phyloP scores from a whole-genome alignment of 2,329 filamentous ascomycete species.

The Exophiala xenobiotica region DNA sequence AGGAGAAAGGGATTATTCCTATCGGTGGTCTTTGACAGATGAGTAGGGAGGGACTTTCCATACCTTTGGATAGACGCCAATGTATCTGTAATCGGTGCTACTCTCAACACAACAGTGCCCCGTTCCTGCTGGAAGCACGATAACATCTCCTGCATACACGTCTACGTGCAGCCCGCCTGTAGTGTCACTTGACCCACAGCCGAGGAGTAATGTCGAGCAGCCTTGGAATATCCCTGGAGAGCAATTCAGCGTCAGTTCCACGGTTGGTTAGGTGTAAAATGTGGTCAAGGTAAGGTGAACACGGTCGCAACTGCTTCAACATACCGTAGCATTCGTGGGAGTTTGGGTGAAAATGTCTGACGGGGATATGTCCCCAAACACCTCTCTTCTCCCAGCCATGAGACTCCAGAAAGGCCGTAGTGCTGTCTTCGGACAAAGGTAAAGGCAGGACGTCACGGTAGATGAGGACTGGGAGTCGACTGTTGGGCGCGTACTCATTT shows the following conservation, averaged over 20 bases:
- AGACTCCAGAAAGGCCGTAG: constrained; percentile 32
- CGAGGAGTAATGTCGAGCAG: constrained; percentile 29
- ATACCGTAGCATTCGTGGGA: constrained; percentile 42
- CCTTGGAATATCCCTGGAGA: constrained; percentile 18
- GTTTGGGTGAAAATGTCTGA: constrained; percentile 38
- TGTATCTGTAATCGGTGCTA: constrained; percentile 36
- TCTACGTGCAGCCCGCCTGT: constrained; percentile 25
- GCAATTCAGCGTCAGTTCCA: constrained; percentile 21
- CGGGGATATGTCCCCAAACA: constrained; percentile 32
- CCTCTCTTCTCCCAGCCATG: constrained; percentile 38
- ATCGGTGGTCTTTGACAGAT: too few species aligned
- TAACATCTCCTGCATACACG: constrained; percentile 36
- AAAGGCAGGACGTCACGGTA: constrained; percentile 37
- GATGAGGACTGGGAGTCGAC: constrained; percentile 37
- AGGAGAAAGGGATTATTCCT: not conserved
- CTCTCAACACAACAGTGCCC: constrained; percentile 37
- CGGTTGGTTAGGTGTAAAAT: constrained; percentile 28
- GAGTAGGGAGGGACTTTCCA: too few species aligned
- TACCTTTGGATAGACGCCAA: constrained; percentile 40
- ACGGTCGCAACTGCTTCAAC: too few species aligned
- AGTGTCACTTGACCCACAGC: constrained; percentile 32
- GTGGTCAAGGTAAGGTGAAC: not conserved
- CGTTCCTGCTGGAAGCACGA: constrained; percentile 39
- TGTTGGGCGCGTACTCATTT: constrained; percentile 37
- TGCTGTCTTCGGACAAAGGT: constrained; percentile 30